Evolutionary conservation across 192 early-diverging fungal species (phyloP), one percentile per base, ranked within the genome.

Genomic region (Coemansia sp.): DNA sequence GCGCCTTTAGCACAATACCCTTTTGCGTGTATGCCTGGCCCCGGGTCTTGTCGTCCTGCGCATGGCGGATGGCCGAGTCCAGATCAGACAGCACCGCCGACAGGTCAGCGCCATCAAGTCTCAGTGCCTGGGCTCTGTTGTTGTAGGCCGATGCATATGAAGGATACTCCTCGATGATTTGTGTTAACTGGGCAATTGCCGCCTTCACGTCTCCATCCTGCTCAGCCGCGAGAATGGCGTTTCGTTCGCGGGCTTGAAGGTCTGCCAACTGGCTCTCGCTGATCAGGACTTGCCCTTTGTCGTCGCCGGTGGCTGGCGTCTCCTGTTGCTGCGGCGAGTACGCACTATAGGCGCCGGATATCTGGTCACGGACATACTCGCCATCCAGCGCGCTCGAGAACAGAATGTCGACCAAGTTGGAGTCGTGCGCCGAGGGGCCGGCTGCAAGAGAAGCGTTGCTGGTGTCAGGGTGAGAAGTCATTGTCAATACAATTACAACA

Each of bases 1-100:
- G 33, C 1, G 31, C 32, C 11, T 75, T 68, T 4, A 75, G 42
- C 11, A 88, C 58, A 8, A 88, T 65, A 9, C 70, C 85, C 48
- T 84, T 61, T 53, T 86, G 86, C 9, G 85, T 85, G 55, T 80
- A 85, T 7, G 86, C 86, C 71, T 80, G 71, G 22, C 59, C 64
- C 3, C 61, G 65, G 9, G 35, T 46, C 37, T 53, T 53, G 6
- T 49, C 55, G n/a, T 66, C 77, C 11, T 61, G 54, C 4, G 78
- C 82, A 46, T 72, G 68, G 57, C 74, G 51, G 25, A 88, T 83
- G 2, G 86, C 85, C 26, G 26, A 31, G 26, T 83, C 79, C 41
- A 85, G 34, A 46, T 88, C 86, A 2, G 40, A 53, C 23, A 79
- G 46, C 5, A 84, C 82, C 5, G 27, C 13, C 3, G n/a, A 27